Percentiles rank a stretch among this genome's conserved stretches.
phyloP scores from a whole-genome alignment of 2,329 filamentous ascomycete genomes.

The Chalaropsis thielavioides region DNA sequence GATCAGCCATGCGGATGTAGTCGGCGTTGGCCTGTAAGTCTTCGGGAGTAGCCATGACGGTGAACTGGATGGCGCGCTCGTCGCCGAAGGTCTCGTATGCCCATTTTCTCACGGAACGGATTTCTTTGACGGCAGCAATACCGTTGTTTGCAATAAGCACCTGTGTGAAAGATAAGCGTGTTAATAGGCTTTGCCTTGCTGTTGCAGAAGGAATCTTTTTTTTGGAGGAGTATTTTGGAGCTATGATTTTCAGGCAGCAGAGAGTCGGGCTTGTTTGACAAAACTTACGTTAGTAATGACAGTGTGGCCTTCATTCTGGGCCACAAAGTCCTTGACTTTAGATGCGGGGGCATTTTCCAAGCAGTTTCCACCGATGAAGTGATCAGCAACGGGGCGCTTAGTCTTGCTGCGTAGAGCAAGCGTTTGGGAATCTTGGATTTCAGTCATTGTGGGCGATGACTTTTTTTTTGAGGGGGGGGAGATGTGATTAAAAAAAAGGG shows the following conservation, averaged over 20 bases:
- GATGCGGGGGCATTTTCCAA: conserved; percentile 67
- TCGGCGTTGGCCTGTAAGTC: conserved; percentile 95
- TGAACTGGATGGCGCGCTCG: conserved; percentile 96
- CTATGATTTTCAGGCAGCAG: background rate
- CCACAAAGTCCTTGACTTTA: conserved; percentile 92
- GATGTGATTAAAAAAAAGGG: conserved; percentile 14
- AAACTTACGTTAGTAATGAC: conserved; percentile 86
- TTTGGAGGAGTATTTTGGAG: background rate
- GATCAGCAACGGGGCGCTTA: conserved; percentile 68
- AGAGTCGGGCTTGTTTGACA: background rate
- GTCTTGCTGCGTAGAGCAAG: conserved; percentile 32
- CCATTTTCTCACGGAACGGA: conserved; percentile 98
- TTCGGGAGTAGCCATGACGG: conserved; percentile 97
- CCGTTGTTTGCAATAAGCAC: conserved; percentile 99
- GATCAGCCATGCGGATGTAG: conserved; percentile 98
- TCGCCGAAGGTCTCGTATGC: conserved; percentile 99
- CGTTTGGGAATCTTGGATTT: conserved; percentile 31
- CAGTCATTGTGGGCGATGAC: conserved; percentile 32
- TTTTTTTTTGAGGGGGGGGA: conserved; percentile 2
- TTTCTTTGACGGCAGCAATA: conserved; percentile 98
- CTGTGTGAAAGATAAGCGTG: conserved; percentile 32
- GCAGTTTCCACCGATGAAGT: conserved; percentile 94
- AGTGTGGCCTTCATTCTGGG: conserved; percentile 78
- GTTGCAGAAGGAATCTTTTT: background rate
- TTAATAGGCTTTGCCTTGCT: background rate